phyloP scores from a whole-genome alignment of 225 moss, liverwort and hornwort species.

The Polytrichum formosum region DNA sequence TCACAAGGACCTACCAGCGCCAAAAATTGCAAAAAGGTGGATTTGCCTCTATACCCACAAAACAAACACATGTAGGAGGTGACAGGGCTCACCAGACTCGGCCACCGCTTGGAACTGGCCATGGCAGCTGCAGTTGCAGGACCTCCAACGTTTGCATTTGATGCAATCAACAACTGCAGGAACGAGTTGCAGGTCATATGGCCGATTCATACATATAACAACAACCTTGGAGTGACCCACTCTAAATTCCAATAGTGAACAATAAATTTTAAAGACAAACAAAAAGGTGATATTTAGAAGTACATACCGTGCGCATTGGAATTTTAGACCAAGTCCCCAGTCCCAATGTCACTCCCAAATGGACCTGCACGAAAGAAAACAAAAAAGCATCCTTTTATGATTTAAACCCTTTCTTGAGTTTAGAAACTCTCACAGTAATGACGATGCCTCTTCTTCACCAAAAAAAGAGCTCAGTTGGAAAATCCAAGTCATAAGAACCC shows the following conservation, averaged over 20 bases:
- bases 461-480: too few species aligned
- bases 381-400: too few species aligned
- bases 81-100: conserved; percentile 50
- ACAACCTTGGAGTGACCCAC: background rate
- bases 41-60: background rate
- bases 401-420: too few species aligned
- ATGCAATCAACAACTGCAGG: conserved; percentile 65
- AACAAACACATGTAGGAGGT: conserved; percentile 2
- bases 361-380: conserved; percentile 31
- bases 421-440: too few species aligned
- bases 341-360: conserved; percentile 46
- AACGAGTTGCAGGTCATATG: background rate
- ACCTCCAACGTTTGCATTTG: conserved; percentile 97
- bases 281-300: background rate
- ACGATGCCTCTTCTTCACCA: too few species aligned
- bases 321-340: conserved; percentile 43
- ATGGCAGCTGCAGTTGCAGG: conserved; percentile 96
- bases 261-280: background rate
- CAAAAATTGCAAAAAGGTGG: background rate
- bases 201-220: background rate
- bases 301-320: conserved; percentile 51
- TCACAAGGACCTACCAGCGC: background rate
- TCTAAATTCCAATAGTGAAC: background rate
- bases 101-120: conserved; percentile 90
- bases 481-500: too few species aligned